Percentiles rank a stretch among this genome's conserved stretches.
These are phyloP conservation scores for Teunomyces cretensis DNA, from an alignment of 805 yeast genomes.

Conservation along the genomic window DNA sequence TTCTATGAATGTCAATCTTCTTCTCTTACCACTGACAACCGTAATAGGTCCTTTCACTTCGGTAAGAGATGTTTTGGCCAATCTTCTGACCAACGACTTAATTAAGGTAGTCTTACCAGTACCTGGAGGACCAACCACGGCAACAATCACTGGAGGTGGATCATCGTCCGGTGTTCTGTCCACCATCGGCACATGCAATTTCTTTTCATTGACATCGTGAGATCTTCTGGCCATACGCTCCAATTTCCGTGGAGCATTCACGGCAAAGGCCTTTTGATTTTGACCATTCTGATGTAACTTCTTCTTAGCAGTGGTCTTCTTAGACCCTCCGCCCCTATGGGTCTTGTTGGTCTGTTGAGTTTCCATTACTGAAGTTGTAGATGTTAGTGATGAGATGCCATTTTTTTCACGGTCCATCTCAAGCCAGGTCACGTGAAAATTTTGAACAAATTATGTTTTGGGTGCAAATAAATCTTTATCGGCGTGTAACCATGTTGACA, in stretches of 20 bases:
- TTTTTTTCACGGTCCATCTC: conserved; percentile 6
- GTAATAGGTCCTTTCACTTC: conserved; percentile 97
- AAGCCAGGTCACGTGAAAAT: neutral
- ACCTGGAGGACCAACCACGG: conserved; percentile 98
- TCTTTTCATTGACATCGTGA: conserved; percentile 78
- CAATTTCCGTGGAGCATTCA: conserved; percentile 71
- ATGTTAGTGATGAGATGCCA: conserved; percentile 3
- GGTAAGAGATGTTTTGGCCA: conserved; percentile 79
- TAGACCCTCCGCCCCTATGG: conserved; percentile 60
- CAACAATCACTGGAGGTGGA: conserved; percentile 95
- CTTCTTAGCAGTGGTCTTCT: conserved; percentile 67
- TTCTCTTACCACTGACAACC: conserved; percentile 90
- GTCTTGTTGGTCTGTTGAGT: conserved; percentile 70
- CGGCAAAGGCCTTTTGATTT: conserved; percentile 46
- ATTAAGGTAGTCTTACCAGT: conserved; percentile 95
- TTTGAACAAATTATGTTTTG: neutral
- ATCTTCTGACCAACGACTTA: conserved; percentile 80
- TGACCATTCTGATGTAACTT: conserved; percentile 83
- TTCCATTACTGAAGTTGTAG: conserved; percentile 14
- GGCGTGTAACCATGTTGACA: neutral
- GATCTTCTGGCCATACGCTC: conserved; percentile 81
- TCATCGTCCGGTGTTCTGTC: conserved; percentile 96
- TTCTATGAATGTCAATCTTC: conserved; percentile 90
- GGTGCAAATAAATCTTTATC: neutral
- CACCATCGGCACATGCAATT: conserved; percentile 95